phyloP scores from a whole-genome alignment of 2,329 filamentous ascomycete species.

The Alternaria arbusti region DNA sequence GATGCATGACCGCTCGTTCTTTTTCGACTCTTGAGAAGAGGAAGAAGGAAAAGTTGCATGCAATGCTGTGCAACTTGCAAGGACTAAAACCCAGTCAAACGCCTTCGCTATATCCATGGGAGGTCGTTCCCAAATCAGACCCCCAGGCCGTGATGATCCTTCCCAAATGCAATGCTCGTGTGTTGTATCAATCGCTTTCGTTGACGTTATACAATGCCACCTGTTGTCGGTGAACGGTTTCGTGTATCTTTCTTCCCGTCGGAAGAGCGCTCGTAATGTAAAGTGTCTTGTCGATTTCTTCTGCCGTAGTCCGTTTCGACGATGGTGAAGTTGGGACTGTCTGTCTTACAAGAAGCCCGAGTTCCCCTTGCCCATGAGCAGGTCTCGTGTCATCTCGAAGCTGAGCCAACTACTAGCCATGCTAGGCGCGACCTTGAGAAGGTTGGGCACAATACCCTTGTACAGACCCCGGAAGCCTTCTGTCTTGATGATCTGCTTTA shows the following conservation, averaged over 20 bases:
- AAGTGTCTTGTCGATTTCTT: not conserved
- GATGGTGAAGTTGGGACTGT: not conserved
- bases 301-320: not conserved
- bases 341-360: conserved; percentile 37
- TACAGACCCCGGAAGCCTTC: conserved; percentile 88
- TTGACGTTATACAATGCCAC: conserved; percentile 14
- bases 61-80: conserved; percentile 3
- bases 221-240: not conserved
- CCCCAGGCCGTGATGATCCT: conserved; percentile 9
- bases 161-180: conserved; percentile 24
- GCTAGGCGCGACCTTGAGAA: conserved; percentile 95
- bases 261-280: conserved; percentile 6
- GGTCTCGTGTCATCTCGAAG: conserved; percentile 91
- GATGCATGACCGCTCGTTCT: not conserved
- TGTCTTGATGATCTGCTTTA: conserved; percentile 79
- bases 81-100: conserved; percentile 6
- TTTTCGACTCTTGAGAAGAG: not conserved
- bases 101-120: conserved; percentile 18
- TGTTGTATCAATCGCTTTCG: conserved; percentile 7
- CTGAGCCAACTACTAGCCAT: conserved; percentile 99
- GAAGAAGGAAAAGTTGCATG: not conserved
- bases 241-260: not conserved
- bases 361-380: conserved; percentile 64
- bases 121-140: not conserved
- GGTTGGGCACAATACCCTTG: conserved; percentile 93